Base-by-base conservation (phyloP, 768 basidiomycete species). In the Leucocoprinus birnbaumii region DNA sequence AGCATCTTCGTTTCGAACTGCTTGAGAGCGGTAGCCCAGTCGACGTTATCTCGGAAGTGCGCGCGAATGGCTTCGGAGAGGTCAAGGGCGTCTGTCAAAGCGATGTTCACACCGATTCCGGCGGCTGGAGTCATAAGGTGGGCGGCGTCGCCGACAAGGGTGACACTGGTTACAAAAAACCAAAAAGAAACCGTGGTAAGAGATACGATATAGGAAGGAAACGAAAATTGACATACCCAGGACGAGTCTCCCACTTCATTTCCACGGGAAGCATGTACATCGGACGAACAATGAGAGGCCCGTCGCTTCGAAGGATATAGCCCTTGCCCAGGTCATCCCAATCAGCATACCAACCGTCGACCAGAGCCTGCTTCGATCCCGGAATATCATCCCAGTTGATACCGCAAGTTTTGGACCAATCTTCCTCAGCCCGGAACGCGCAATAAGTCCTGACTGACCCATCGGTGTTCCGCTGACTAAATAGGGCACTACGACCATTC, bases 391-490 rank as follows among this genome's bases (percentile, higher is more conserved):
- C 13, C 59, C 53, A 61, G 27, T 58, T 35, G 18, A 61, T 56
- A 14, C 53, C 59, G 19, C 51, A 52, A 1, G 37, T 55, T 14
- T 40, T 22, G 9, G 52, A 41, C 60, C 60, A 61, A 18, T 53
- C 49, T 48, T 59, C 58, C 6, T 27, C 38, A 6, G 46, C 52
- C 10, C 31, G 40, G 26, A 61, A 42, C 42, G 48, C 41, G 14
- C 25, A 48, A 46, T 62, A 57, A 3, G 56, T 45, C 18, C 56
- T 45, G 3, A 62, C 16, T 13, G 48, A 45, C n/a, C 43, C 58
- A 43, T 59, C 52, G 25, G 55, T 48, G 35, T 72, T 73, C 47
- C 63, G 63, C 58, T 75, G 74, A 4, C 64, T 50, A n/a, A 69
- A 48, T 41, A 76, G 38, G 4, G 19, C 63, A 41, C 63, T 63